Percentiles rank a stretch among this genome's conserved stretches.
These are phyloP conservation scores for Solanum chaucha DNA, from an alignment of 257 asterid species.

Conservation along the genomic window DNA sequence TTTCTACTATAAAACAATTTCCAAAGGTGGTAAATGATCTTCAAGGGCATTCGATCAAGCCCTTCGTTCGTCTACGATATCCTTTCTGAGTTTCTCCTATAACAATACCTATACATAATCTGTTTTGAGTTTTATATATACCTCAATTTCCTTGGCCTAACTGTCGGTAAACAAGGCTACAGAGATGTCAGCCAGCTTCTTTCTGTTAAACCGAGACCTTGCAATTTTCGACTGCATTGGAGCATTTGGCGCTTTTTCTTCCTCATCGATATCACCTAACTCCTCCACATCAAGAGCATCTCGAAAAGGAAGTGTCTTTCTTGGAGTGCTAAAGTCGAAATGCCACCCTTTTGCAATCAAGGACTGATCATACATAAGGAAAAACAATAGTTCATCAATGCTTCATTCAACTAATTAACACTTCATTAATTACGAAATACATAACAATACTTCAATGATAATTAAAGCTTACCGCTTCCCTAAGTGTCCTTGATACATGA, in stretches of 20 bases:
- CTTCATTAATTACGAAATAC: background rate
- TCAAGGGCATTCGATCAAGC: background rate
- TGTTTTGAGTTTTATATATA: background rate
- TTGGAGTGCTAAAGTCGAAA: slow-evolving; percentile 59
- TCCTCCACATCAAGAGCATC: slow-evolving; percentile 7
- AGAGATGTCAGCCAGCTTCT: slow-evolving; percentile 47
- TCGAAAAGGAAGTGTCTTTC: slow-evolving; percentile 31
- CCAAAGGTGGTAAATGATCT: background rate
- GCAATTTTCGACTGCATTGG: slow-evolving; percentile 44
- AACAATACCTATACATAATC: background rate
- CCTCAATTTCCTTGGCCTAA: slow-evolving; percentile 17
- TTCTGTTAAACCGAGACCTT: slow-evolving; percentile 21
- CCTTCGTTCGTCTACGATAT: background rate
- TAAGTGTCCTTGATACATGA: slow-evolving; percentile 44
- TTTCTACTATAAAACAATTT: background rate
- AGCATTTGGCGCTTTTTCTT: slow-evolving; percentile 52
- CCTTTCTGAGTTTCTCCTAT: background rate
- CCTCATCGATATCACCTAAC: slow-evolving; percentile 13
- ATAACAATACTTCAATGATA: background rate
- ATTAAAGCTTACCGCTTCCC: slow-evolving; percentile 47
- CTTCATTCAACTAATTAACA: background rate
- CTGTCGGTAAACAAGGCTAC: slow-evolving; percentile 39
- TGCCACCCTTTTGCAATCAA: slow-evolving; percentile 50
- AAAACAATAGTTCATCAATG: background rate
- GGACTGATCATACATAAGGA: slow-evolving; percentile 26